Conservation (phyloP, 2,329 filamentous ascomycete species). For the Beauveria asiatica region DNA sequence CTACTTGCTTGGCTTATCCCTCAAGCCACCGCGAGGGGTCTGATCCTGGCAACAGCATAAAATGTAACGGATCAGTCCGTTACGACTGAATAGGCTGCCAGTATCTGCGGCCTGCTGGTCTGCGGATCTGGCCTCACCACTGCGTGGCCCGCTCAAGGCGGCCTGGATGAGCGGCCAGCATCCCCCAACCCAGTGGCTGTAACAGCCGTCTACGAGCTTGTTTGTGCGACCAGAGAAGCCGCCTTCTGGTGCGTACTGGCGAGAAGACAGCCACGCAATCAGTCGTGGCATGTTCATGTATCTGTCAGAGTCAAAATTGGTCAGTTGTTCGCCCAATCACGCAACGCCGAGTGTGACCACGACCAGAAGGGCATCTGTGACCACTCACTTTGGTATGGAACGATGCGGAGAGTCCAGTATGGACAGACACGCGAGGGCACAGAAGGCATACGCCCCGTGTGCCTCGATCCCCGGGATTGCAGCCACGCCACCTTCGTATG, state of each 20-base stretch:
- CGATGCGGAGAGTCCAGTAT: constrained; percentile 73
- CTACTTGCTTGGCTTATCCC: constrained; percentile 89
- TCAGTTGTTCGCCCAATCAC: constrained; percentile 16
- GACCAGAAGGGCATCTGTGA: not conserved
- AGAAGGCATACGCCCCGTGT: constrained; percentile 95
- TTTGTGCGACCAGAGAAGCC: constrained; percentile 92
- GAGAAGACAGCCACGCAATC: constrained; percentile 78
- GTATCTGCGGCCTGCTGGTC: constrained; percentile 24
- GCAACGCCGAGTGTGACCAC: not conserved
- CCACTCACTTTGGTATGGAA: constrained; percentile 60
- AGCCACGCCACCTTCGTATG: constrained; percentile 89
- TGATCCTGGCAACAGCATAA: constrained; percentile 77
- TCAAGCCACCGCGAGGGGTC: constrained; percentile 63
- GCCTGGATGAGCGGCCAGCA: constrained; percentile 91
- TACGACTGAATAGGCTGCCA: constrained; percentile 63
- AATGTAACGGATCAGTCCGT: constrained; percentile 83
- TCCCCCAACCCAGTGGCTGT: constrained; percentile 94
- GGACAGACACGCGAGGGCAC: constrained; percentile 79
- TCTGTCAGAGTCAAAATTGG: constrained; percentile 32
- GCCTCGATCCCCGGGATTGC: constrained; percentile 80
- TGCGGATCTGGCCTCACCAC: constrained; percentile 20
- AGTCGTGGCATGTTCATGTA: constrained; percentile 70
- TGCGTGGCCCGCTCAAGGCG: constrained; percentile 49
- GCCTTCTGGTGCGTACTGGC: constrained; percentile 85
- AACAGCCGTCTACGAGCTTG: constrained; percentile 96